Evolutionary conservation across 1,284 basidiomycete species (phyloP).

Genomic region (Ustilago hordei): DNA sequence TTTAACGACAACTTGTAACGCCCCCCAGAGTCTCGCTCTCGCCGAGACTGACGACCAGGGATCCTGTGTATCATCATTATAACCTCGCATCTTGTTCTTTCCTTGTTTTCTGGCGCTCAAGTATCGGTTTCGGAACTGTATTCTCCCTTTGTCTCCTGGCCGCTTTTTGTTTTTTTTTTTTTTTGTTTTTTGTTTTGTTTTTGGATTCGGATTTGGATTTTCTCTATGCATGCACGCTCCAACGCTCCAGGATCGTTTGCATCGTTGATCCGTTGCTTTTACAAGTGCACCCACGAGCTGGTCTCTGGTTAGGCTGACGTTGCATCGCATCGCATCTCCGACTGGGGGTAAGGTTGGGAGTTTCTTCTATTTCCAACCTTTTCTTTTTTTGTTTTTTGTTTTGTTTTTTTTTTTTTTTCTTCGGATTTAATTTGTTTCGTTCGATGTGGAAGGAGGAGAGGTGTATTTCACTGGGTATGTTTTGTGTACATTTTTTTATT

Average conservation of each 20-base stretch:
- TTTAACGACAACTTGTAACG: conserved; percentile 16
- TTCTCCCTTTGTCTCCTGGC: not conserved
- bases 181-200: too few species aligned
- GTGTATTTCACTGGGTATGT: conserved; percentile 9
- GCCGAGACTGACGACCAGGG: conserved; percentile 27
- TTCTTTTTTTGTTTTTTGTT: too few species aligned
- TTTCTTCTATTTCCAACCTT: conserved; percentile 2
- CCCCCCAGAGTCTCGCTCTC: not conserved
- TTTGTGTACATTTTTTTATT: not conserved
- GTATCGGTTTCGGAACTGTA: conserved; percentile 35
- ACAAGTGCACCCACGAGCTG: conserved; percentile 14
- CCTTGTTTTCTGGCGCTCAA: not conserved
- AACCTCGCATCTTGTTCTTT: conserved; percentile 26
- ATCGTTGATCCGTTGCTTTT: not conserved
- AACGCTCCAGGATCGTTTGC: conserved; percentile 17
- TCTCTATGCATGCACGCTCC: conserved; percentile 25
- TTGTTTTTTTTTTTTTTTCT: too few species aligned
- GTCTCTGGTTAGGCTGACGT: conserved; percentile 3
- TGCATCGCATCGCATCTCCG: not conserved
- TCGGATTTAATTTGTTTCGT: not conserved
- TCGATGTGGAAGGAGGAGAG: not conserved
- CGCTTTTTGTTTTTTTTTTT: not conserved
- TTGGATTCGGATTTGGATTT: too few species aligned
- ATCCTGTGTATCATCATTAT: conserved; percentile 37
- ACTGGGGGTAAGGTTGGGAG: too few species aligned